Conservation (phyloP, 208 protist species). For the Leishmania amazonensis region DNA sequence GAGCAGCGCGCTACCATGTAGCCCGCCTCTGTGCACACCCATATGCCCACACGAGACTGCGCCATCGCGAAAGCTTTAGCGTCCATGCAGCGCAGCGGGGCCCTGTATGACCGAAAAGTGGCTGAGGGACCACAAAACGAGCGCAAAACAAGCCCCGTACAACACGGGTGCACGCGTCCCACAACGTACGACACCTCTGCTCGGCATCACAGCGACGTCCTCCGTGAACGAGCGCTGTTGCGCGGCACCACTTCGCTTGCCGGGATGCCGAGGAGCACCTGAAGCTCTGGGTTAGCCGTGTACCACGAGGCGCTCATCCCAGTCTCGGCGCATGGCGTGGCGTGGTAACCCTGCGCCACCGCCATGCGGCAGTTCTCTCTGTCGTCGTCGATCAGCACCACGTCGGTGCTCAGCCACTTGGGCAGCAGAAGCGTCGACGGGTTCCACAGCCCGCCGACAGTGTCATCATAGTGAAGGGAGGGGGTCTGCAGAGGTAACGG, state of each 20-base stretch:
- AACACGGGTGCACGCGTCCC: not conserved
- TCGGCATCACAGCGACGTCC: not conserved
- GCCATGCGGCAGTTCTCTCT: slow-evolving; percentile 36
- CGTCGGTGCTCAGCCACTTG: slow-evolving; percentile 45
- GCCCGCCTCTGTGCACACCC: not conserved
- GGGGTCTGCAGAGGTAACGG: not conserved
- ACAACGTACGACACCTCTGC: not conserved
- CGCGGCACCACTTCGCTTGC: slow-evolving; percentile 17
- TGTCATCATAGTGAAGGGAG: not conserved
- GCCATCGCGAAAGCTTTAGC: not conserved
- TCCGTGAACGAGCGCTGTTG: not conserved
- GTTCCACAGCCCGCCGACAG: not conserved
- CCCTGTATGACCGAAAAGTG: not conserved
- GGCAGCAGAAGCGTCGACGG: slow-evolving; percentile 10
- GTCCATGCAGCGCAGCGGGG: not conserved
- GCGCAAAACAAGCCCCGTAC: not conserved
- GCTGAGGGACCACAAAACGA: not conserved
- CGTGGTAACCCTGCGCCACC: slow-evolving; percentile 42
- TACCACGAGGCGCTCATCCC: slow-evolving; percentile 38
- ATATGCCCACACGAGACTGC: not conserved
- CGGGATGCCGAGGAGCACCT: slow-evolving; percentile 34
- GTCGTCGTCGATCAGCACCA: slow-evolving; percentile 49
- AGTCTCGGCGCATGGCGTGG: slow-evolving; percentile 24
- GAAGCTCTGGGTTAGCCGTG: slow-evolving; percentile 14
- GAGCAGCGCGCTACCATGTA: not conserved